These are phyloP conservation scores for Cryphonectria naterciae DNA, from an alignment of 2,329 filamentous ascomycete species.

Conservation along the genomic window DNA sequence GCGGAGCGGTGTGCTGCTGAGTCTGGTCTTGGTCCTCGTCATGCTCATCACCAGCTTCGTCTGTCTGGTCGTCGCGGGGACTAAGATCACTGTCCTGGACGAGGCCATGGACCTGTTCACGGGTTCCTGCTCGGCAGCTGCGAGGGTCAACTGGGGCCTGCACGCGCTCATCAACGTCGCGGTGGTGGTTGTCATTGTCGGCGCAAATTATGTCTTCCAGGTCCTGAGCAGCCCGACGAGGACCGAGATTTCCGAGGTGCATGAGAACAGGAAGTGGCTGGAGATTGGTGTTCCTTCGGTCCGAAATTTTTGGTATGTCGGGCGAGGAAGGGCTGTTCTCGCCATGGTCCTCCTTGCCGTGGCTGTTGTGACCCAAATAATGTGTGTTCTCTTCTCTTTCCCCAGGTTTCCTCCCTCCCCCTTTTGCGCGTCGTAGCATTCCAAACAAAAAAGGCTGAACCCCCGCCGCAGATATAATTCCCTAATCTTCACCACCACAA, in stretches of 20 bases:
- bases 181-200: slow-evolving; percentile 48
- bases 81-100: slow-evolving; percentile 39
- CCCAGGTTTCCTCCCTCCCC: neutral
- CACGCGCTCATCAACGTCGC: slow-evolving; percentile 51
- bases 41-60: slow-evolving; percentile 32
- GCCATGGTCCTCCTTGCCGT: slow-evolving; percentile 45
- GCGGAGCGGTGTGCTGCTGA: slow-evolving; percentile 52
- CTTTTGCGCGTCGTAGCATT: neutral
- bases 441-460: neutral
- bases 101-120: slow-evolving; percentile 44
- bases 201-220: slow-evolving; percentile 58
- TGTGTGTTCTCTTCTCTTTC: slow-evolving; percentile 42
- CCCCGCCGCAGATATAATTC: slow-evolving; percentile 52
- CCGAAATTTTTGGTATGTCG: slow-evolving; percentile 52
- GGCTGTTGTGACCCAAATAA: slow-evolving; percentile 53
- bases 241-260: slow-evolving; percentile 51
- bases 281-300: slow-evolving; percentile 59
- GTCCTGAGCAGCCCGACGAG: slow-evolving; percentile 59
- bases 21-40: slow-evolving; percentile 44
- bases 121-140: slow-evolving; percentile 44
- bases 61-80: slow-evolving; percentile 44
- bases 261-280: slow-evolving; percentile 51
- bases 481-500: slow-evolving; percentile 49
- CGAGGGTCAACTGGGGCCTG: slow-evolving; percentile 45
- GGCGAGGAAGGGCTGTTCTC: slow-evolving; percentile 44